A percentile compares a stretch with the other conserved stretches of the same genome.
Evolutionary conservation across 768 basidiomycete species (phyloP).

Genomic region (Phaeolepiota aurea): DNA sequence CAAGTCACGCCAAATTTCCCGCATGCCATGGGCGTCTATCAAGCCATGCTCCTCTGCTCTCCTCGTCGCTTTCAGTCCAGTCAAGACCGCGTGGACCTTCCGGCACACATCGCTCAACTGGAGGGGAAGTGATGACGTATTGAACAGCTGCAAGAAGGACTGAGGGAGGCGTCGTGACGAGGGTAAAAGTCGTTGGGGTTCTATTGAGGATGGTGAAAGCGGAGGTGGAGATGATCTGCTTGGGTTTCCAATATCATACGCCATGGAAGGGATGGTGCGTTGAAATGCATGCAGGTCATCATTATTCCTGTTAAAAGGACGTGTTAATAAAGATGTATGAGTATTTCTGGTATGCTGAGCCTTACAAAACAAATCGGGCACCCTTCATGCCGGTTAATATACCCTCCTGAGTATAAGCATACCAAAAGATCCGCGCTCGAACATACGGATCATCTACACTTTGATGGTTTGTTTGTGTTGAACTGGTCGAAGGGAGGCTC

Average conservation of each 20-base stretch:
- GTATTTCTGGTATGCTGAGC: slow-evolving; percentile 17
- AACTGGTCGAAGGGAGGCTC: slow-evolving; percentile 19
- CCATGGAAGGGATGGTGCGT: slow-evolving; percentile 39
- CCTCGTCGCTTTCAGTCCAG: slow-evolving; percentile 67
- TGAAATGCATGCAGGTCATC: slow-evolving; percentile 77
- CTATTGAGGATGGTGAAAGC: slow-evolving; percentile 21
- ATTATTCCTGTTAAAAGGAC: slow-evolving; percentile 37
- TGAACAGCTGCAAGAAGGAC: slow-evolving; percentile 44
- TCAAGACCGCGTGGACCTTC: slow-evolving; percentile 68
- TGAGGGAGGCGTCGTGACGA: slow-evolving; percentile 24
- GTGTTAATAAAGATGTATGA: not conserved
- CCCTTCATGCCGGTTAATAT: slow-evolving; percentile 76
- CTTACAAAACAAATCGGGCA: slow-evolving; percentile 80
- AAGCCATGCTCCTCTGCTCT: slow-evolving; percentile 40
- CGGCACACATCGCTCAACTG: slow-evolving; percentile 73
- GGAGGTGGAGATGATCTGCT: slow-evolving; percentile 26
- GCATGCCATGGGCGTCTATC: slow-evolving; percentile 57
- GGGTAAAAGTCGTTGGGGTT: slow-evolving; percentile 8
- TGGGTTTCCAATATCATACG: slow-evolving; percentile 17
- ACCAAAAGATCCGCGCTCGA: slow-evolving; percentile 84
- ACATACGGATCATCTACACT: slow-evolving; percentile 53
- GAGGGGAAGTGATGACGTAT: slow-evolving; percentile 62
- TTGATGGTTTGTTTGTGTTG: slow-evolving; percentile 31
- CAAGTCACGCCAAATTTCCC: slow-evolving; percentile 79
- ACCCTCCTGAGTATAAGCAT: slow-evolving; percentile 79